Evolutionary conservation across 176 grass and related monocot genomes (phyloP).

Genomic region (Olyra latifolia): DNA sequence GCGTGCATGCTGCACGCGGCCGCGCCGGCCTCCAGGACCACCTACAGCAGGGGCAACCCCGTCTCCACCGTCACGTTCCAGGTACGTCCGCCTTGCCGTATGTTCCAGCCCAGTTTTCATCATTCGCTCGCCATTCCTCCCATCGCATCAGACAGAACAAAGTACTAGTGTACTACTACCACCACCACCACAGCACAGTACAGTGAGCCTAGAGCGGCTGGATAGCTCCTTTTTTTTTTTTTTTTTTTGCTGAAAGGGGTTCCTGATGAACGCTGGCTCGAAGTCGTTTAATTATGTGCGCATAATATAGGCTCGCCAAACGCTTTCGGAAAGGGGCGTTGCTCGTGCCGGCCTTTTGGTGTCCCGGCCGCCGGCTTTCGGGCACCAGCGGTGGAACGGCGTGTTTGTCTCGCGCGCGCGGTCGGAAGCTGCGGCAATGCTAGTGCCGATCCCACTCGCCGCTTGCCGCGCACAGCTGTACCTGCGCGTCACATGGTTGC

Average conservation of each 20-base stretch:
- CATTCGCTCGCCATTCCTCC: background rate
- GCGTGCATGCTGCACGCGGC: slow-evolving; percentile 89
- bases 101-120: background rate
- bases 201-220: background rate
- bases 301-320: background rate
- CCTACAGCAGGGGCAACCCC: slow-evolving; percentile 41
- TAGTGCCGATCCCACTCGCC: background rate
- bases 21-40: slow-evolving; percentile 61
- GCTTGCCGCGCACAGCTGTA: background rate
- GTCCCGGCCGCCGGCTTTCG: slow-evolving; percentile 34
- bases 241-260: background rate
- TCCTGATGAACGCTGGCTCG: background rate
- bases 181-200: too few relatives aligned
- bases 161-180: too few relatives aligned
- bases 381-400: slow-evolving; percentile 32
- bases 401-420: slow-evolving; percentile 9
- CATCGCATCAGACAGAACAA: background rate
- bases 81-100: slow-evolving; percentile 35
- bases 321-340: slow-evolving; percentile 6
- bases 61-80: slow-evolving; percentile 78
- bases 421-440: background rate
- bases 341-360: slow-evolving; percentile 44
- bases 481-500: slow-evolving; percentile 8
- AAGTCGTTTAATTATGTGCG: background rate
- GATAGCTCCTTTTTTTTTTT: background rate